Evolutionary conservation across 305 asterid genomes (phyloP).

Genomic region (Solanum hybrid): DNA sequence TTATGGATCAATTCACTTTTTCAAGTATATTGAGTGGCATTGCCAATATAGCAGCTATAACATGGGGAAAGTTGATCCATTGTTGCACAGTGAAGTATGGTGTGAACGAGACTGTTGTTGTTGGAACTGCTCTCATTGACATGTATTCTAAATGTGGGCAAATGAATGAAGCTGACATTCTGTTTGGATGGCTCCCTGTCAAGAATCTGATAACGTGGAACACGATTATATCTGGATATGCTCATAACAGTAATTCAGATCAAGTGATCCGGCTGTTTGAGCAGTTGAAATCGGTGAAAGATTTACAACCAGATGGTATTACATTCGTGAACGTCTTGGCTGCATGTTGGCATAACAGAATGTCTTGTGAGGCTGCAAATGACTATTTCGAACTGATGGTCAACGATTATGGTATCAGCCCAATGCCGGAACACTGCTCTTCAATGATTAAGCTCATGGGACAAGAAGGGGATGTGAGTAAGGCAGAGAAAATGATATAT

Average conservation of each 20-base stretch:
- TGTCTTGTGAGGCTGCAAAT: slow-evolving; percentile 27
- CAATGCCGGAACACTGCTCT: slow-evolving; percentile 59
- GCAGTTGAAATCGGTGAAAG: slow-evolving; percentile 22
- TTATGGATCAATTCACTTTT: slow-evolving; percentile 64
- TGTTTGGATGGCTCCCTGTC: slow-evolving; percentile 30
- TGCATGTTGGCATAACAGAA: slow-evolving; percentile 52
- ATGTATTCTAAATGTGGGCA: slow-evolving; percentile 78
- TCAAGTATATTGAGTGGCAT: slow-evolving; percentile 63
- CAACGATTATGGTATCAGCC: slow-evolving; percentile 35
- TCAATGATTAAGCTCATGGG: slow-evolving; percentile 62
- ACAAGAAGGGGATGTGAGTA: slow-evolving; percentile 36
- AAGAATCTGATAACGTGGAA: slow-evolving; percentile 78
- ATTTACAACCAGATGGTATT: slow-evolving; percentile 49
- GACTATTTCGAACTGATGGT: slow-evolving; percentile 46
- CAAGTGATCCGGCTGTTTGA: slow-evolving; percentile 48
- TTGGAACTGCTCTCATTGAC: slow-evolving; percentile 69
- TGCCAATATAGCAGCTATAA: slow-evolving; percentile 36
- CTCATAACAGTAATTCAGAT: slow-evolving; percentile 38
- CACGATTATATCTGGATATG: slow-evolving; percentile 61
- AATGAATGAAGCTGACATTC: slow-evolving; percentile 30
- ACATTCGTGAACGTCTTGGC: slow-evolving; percentile 63
- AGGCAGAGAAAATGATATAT: slow-evolving; percentile 43
- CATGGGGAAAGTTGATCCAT: slow-evolving; percentile 48
- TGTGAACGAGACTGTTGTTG: slow-evolving; percentile 40
- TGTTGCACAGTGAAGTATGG: slow-evolving; percentile 48